Evolutionary conservation across 2,329 filamentous ascomycete species (phyloP), one percentile per base, ranked within the genome.

Genomic region (Pseudocercospora crystallina): DNA sequence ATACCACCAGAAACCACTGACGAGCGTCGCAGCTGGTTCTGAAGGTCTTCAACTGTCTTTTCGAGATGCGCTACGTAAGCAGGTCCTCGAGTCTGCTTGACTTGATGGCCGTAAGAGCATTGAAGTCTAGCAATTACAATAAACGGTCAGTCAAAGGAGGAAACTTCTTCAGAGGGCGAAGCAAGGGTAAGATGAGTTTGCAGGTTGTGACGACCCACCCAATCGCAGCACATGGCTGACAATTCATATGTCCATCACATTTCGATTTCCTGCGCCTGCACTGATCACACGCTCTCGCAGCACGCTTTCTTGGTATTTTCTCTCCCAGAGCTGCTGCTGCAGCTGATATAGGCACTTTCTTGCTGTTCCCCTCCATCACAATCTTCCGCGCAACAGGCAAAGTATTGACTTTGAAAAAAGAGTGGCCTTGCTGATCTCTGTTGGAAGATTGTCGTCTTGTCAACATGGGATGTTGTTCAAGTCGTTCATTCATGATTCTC

Each of bases 11-110:
- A 29, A 10, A 34, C 13, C 15, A 31, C 35, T 5, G 42, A 36
- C 5, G 39, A 31, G 4, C 15, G 51, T 9, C 37, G 40, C 5
- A 53, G 39, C 34, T 48, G 43, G n/a, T 48, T 38, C 29, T 58
- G 40, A n/a, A 60, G 48, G 5, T 57, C 49, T 12, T 53, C 43
- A 26, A 58, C 48, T 31, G 51, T 55, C 43, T 54, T 54, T 36
- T 60, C 57, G 7, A 60, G 48, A 38, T 58, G 53, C 8, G 53
- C 57, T 13, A 60, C 52, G 32, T 60, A 60, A 12, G 51, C 49
- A n/a, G 55, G 55, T 17, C 57, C 57, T 38, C 55, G 42, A 13
- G 57, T 41, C 30, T 60, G 57, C 48, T 60, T 60, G 10, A 56
- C 48, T 30, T 47, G 46, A 29, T 57, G 50, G 1, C 57, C 57